A percentile compares a stretch with the other conserved stretches of the same genome.
phyloP scores from a whole-genome alignment of 495 filamentous ascomycete genomes.

The Aspergillus ellipticus region DNA sequence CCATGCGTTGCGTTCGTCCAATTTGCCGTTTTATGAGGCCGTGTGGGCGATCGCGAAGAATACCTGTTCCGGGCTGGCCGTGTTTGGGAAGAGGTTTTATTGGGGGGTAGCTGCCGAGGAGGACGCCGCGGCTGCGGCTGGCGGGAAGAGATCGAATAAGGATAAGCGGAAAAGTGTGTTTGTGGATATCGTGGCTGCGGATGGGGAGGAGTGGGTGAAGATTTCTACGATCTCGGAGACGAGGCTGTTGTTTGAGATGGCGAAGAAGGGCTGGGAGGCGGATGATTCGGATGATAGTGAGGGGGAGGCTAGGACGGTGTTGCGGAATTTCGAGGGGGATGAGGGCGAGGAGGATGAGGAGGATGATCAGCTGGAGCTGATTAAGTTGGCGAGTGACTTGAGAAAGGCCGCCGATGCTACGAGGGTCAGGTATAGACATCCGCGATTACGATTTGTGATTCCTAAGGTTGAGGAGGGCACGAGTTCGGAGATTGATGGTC shows the following conservation, averaged over 20 bases:
- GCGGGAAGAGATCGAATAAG: slow-evolving; percentile 13
- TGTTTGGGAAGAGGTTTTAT: slow-evolving; percentile 53
- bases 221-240: slow-evolving; percentile 56
- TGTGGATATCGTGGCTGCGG: slow-evolving; percentile 41
- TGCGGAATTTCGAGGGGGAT: slow-evolving; percentile 31
- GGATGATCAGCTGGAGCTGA: slow-evolving; percentile 50
- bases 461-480: slow-evolving; percentile 51
- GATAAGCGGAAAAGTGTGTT: slow-evolving; percentile 27
- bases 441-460: slow-evolving; percentile 57
- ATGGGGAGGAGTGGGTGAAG: slow-evolving; percentile 59
- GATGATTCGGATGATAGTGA: slow-evolving; percentile 32
- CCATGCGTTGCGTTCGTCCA: slow-evolving; percentile 54
- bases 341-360: slow-evolving; percentile 35
- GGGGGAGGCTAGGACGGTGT: slow-evolving; percentile 29
- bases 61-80: slow-evolving; percentile 45
- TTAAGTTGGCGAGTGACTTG: slow-evolving; percentile 55
- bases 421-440: slow-evolving; percentile 54
- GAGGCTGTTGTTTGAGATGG: slow-evolving; percentile 57
- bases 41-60: slow-evolving; percentile 52
- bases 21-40: slow-evolving; percentile 53
- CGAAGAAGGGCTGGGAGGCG: slow-evolving; percentile 59
- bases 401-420: slow-evolving; percentile 49
- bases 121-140: background rate
- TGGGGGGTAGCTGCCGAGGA: slow-evolving; percentile 38
- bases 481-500: slow-evolving; percentile 50